Conservation (phyloP, 306 rosid species). For the Casuarina glauca region DNA sequence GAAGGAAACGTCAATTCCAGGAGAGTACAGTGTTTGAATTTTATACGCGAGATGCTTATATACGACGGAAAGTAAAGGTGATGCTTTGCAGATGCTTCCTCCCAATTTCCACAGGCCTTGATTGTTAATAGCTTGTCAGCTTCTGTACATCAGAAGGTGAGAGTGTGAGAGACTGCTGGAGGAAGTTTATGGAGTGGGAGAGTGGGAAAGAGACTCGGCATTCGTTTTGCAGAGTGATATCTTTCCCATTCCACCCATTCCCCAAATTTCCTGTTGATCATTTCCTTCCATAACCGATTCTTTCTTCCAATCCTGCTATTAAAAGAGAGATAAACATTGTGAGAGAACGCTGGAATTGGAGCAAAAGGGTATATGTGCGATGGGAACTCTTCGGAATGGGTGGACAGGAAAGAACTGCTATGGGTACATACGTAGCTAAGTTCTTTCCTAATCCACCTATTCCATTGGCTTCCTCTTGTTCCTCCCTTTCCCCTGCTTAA, state of each 20-base stretch:
- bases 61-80: too few species aligned
- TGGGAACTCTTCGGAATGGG: background rate
- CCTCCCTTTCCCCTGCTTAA: background rate
- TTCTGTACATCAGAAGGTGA: background rate
- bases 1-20: too few species aligned
- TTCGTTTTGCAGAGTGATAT: background rate
- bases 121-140: too few species aligned
- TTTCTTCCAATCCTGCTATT: too few species aligned
- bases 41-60: too few species aligned
- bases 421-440: background rate
- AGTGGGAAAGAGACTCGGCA: background rate
- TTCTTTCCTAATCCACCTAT: constrained; percentile 8
- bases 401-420: background rate
- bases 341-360: too few species aligned
- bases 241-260: background rate
- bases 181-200: constrained; percentile 21
- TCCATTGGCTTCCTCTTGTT: background rate
- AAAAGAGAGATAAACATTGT: too few species aligned
- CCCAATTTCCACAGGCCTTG: too few species aligned
- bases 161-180: constrained; percentile 2
- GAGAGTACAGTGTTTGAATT: too few species aligned
- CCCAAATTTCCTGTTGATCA: background rate
- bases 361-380: too few species aligned
- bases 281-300: background rate
- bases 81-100: too few species aligned